Percentiles rank a stretch among this genome's conserved stretches.
Conservation (phyloP, 805 yeast genomes). For the Wickerhamomyces queroliae region DNA sequence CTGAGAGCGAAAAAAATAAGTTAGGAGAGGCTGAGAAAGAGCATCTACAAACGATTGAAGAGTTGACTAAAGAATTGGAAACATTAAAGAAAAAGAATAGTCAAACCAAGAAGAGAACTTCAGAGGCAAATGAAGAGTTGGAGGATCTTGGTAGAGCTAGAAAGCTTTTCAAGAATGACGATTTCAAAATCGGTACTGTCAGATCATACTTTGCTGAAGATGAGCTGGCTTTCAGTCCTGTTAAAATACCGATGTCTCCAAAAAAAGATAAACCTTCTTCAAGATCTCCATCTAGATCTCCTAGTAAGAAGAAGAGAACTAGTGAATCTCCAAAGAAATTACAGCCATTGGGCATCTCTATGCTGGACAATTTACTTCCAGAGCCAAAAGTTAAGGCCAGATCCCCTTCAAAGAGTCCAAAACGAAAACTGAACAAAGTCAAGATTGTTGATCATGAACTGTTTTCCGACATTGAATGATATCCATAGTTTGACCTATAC, state of each 20-base stretch:
- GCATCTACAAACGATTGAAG: conserved; percentile 6
- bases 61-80: conserved; percentile 6
- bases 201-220: not conserved
- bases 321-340: too few species aligned
- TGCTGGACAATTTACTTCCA: too few species aligned
- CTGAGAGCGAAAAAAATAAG: conserved; percentile 1
- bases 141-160: not conserved
- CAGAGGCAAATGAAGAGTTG: conserved; percentile 3
- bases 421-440: too few species aligned
- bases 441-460: too few species aligned
- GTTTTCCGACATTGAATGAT: too few species aligned
- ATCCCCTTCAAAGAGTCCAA: too few species aligned
- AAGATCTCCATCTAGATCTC: not conserved
- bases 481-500: too few species aligned
- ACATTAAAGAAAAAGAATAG: too few species aligned
- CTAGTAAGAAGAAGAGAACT: not conserved
- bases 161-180: not conserved
- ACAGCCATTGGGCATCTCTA: too few species aligned
- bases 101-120: conserved; percentile 12
- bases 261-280: not conserved
- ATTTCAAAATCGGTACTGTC: not conserved
- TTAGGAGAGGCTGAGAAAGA: conserved; percentile 9
- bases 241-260: not conserved
- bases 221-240: conserved; percentile 1
- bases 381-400: too few species aligned